Conservation (phyloP, 306 rosid species). For the Argentina anserina region DNA sequence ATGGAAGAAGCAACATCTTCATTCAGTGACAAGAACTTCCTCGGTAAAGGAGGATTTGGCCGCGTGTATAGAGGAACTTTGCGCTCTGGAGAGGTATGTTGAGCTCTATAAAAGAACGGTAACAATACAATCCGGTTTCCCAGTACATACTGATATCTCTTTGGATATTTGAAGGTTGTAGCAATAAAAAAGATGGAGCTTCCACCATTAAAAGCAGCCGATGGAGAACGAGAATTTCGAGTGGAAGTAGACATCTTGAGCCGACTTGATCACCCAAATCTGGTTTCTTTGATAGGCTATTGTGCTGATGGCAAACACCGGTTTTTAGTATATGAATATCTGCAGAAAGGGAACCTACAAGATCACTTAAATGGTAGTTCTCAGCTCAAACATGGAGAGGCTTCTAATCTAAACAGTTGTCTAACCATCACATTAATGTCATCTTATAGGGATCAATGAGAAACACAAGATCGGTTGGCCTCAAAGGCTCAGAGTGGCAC, state of each 20-base stretch:
- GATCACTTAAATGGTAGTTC: slow-evolving; percentile 76
- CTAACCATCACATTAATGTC: slow-evolving; percentile 21
- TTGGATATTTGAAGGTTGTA: slow-evolving; percentile 47
- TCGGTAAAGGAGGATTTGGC: slow-evolving; percentile 97
- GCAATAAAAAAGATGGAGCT: slow-evolving; percentile 95
- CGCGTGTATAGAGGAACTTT: slow-evolving; percentile 73
- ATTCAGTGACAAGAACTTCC: slow-evolving; percentile 74
- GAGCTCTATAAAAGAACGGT: neutral
- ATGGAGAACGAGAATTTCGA: slow-evolving; percentile 87
- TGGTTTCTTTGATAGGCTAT: slow-evolving; percentile 85
- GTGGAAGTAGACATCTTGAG: slow-evolving; percentile 93
- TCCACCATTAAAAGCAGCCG: slow-evolving; percentile 71
- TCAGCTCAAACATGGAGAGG: neutral
- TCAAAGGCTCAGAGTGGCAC: slow-evolving; percentile 70
- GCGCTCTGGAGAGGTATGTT: slow-evolving; percentile 73
- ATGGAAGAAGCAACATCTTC: slow-evolving; percentile 93
- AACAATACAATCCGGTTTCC: neutral
- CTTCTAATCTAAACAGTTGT: neutral
- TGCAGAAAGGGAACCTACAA: slow-evolving; percentile 91
- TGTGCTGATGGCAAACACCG: slow-evolving; percentile 96
- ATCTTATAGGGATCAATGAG: slow-evolving; percentile 45
- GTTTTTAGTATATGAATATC: slow-evolving; percentile 80
- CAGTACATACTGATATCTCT: slow-evolving; percentile 24
- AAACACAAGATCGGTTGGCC: slow-evolving; percentile 80
- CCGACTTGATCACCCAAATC: slow-evolving; percentile 89